Evolutionary conservation across 805 yeast genomes (phyloP), one percentile per base, ranked within the genome.

Genomic region (Wickerhamiella kurtzmanii): DNA sequence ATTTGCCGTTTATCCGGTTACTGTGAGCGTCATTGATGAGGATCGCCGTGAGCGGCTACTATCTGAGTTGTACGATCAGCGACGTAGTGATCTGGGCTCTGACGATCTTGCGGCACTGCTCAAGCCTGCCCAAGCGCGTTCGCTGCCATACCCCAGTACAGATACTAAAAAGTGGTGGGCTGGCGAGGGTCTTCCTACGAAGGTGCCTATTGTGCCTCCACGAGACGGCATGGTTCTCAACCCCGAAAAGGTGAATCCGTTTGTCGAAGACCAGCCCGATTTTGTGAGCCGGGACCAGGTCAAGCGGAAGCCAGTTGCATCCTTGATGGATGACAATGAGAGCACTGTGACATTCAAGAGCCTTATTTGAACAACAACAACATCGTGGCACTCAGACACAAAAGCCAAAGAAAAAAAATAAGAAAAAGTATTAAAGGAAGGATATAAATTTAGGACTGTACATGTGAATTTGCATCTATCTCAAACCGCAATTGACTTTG

Each of bases 111-210:
- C 15, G 8, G 15, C 41, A 19, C 41, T 38, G 20, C n/a, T 38
- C 25, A 19, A 15, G 22, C 38, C 48, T 58, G 17, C 58, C 62
- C 40, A 38, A 4, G 54, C 56, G 47, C 74, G 73, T 5, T 25
- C 32, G 11, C 68, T 88, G 45, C 96, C 96, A 3, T 84, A 95
- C 1, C 98, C 98, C 15, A 81, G 94, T 48, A 76, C 92, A 0
- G 95, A 84, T 47, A 64, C 69, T 13, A 67, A 72, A 19, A 84
- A 85, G 62, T 92, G 98, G 98, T 92, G 98, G 98, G 70, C 85
- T 16, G 80, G 81, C 13, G 80, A 79, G 9, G 89, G 92, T 0
- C 71, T 73, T 49, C 74, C 79, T 11, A 87, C 88, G 2, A 85
- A 80, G 58, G 81, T 89, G 3, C 73, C 73, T 38, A 57, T 78